These are phyloP conservation scores for Eremochloa ophiuroides DNA, from an alignment of 176 grass and related monocot genomes.

Conservation along the genomic window DNA sequence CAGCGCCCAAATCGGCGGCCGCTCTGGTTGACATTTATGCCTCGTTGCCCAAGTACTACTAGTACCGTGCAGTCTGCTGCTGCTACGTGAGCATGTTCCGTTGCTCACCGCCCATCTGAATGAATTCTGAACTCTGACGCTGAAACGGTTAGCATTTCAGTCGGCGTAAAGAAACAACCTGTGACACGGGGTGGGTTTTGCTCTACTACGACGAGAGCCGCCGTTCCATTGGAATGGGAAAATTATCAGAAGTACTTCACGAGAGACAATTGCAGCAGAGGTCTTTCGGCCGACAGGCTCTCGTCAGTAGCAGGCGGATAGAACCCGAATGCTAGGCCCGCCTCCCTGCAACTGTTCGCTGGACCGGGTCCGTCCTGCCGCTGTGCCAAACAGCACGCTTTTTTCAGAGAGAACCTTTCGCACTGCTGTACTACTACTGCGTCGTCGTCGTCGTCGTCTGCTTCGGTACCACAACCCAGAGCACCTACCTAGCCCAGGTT, in stretches of 20 bases:
- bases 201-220: neutral
- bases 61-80: neutral
- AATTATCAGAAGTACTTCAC: neutral
- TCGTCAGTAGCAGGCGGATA: neutral
- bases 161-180: neutral
- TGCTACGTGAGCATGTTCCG: neutral
- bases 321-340: neutral
- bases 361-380: neutral
- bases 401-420: conserved; percentile 30
- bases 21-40: neutral
- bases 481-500: neutral
- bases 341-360: neutral
- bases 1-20: neutral
- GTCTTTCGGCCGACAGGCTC: conserved; percentile 4
- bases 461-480: neutral
- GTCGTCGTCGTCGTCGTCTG: neutral
- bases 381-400: neutral
- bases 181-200: neutral
- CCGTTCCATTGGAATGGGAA: neutral
- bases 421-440: neutral
- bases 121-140: too few species aligned
- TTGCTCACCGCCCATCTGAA: neutral
- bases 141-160: neutral
- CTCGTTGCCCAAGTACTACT: neutral
- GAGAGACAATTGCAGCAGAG: neutral